Base-by-base conservation (phyloP, 2,329 filamentous ascomycete species). In the Arthrocladium fulminans region DNA sequence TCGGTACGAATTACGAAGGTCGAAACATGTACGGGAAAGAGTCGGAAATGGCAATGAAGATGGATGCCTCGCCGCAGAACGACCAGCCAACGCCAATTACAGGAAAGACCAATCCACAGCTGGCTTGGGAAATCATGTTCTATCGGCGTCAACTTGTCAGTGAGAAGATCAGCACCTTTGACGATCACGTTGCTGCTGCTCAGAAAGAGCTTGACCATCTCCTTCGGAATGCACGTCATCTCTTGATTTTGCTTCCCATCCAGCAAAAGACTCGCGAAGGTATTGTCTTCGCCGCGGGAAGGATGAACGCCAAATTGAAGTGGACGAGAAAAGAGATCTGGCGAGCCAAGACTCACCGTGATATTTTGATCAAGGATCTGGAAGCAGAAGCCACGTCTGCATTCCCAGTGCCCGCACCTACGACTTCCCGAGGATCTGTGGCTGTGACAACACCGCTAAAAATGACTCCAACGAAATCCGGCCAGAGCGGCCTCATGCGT, bases 311-410 rank as follows among this genome's bases (percentile, higher is more conserved):
- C 2, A 88, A 90, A 63, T 70, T 98, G 51, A 94, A 92, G 63
- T 96, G 90, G 90, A 82, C 84, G n/a, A 78, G 90, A 52, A 84
- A 94, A 63, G 88, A 95, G 56, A 92, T 96, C 17, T 96, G 89
- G 88, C 85, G 83, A 47, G 78, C 90, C 59, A 90, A 81, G 61
- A 96, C 89, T 56, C 89, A 98, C 65, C 82, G 84, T 35, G 90
- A 96, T 59, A 89, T 97, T 51, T 70, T 98, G 17, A 73, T 81
- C 3, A 76, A 88, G 65, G 92, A 98, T 62, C 71, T 97, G 7
- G 84, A 90, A 47, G 87, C 95, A 57, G 89, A 95, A 60, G 54
- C 60, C 47, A 27, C 53, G 44, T 3, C 47, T 53, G 50, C 54
- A 50, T 61, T 49, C 64, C 61, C 38, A 25, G 47, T 51, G 38